Evolutionary conservation across 768 basidiomycete species (phyloP).

Genomic region (Boletellus ananiceps): DNA sequence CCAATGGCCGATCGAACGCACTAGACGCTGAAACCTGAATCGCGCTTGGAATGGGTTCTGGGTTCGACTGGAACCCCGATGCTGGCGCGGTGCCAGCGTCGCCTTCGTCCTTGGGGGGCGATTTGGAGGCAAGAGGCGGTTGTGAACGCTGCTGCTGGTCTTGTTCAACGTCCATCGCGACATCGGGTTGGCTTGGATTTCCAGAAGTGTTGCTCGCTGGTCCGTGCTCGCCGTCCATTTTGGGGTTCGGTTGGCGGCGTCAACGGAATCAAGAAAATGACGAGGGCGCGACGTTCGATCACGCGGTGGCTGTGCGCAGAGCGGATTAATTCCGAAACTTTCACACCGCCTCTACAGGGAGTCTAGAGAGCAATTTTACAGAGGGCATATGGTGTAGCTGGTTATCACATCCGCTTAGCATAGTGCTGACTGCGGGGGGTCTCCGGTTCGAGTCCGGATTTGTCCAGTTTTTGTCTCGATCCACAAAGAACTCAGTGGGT

Average conservation of each 20-base stretch:
- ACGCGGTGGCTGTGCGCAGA: conserved; percentile 23
- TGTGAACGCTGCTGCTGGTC: conserved; percentile 6
- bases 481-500: no score
- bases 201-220: background rate
- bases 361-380: no score
- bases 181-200: background rate
- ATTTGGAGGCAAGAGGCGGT: background rate
- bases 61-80: conserved; percentile 2
- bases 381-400: conserved; percentile 38
- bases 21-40: background rate
- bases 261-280: conserved; percentile 25
- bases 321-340: conserved; percentile 1
- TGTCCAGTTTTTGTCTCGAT: conserved; percentile 26
- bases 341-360: background rate
- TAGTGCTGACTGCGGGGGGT: conserved; percentile 34
- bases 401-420: conserved; percentile 41
- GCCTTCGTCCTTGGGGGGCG: conserved; percentile 1
- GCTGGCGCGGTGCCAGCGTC: background rate
- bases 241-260: conserved; percentile 7
- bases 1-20: conserved; percentile 24
- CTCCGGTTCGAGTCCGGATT: conserved; percentile 39
- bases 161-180: conserved; percentile 24
- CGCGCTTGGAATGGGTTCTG: conserved; percentile 10
- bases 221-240: conserved; percentile 24
- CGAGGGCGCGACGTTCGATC: conserved; percentile 20